These are phyloP conservation scores for Zoysia japonica DNA, from an alignment of 176 grass and related monocot species.

Conservation along the genomic window DNA sequence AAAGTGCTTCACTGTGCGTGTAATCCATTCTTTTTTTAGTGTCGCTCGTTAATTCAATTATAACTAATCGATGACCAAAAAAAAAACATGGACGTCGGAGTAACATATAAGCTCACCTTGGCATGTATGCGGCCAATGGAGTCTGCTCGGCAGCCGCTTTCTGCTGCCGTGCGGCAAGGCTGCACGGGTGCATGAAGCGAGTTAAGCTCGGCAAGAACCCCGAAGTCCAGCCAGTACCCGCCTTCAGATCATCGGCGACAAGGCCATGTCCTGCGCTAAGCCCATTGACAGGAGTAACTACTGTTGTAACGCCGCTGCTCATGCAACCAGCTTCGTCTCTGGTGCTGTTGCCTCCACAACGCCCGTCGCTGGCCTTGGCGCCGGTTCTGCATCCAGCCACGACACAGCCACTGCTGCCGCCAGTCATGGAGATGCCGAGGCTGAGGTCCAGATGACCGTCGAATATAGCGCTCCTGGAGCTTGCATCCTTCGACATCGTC, in stretches of 20 bases:
- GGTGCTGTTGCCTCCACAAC: not conserved
- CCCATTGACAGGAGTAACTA: not conserved
- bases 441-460: conserved; percentile 70
- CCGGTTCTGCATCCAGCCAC: not conserved
- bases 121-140: not conserved
- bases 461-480: conserved; percentile 17
- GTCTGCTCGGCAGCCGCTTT: conserved; percentile 80
- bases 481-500: conserved; percentile 27
- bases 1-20: too few relatives aligned
- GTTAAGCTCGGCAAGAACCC: conserved; percentile 55
- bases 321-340: not conserved
- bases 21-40: too few relatives aligned
- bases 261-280: not conserved
- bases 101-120: conserved; percentile 38
- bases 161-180: conserved; percentile 87
- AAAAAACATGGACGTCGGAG: too few relatives aligned
- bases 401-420: not conserved
- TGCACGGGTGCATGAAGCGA: conserved; percentile 82
- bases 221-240: not conserved
- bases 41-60: too few relatives aligned
- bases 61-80: too few relatives aligned
- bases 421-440: conserved; percentile 67
- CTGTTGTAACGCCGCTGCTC: not conserved
- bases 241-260: not conserved
- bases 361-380: conserved; percentile 9